Evolutionary conservation across 2,329 filamentous ascomycete genomes (phyloP).

Genomic region (Sporothrix brasiliensis): DNA sequence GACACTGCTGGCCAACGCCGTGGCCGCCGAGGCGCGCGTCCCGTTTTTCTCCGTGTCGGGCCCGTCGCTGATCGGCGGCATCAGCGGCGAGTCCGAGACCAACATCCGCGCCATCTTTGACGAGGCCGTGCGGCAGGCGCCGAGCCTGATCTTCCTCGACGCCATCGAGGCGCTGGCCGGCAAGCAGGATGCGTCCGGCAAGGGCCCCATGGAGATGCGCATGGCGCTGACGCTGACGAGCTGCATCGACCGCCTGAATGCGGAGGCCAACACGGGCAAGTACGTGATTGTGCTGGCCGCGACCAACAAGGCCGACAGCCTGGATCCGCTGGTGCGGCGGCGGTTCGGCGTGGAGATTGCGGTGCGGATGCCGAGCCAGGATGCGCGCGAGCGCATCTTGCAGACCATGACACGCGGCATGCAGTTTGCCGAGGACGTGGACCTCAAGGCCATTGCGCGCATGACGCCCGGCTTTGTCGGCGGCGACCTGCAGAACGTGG

Average conservation of each 20-base stretch:
- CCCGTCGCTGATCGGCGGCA: slow-evolving; percentile 78
- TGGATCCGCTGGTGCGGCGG: slow-evolving; percentile 77
- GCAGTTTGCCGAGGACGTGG: slow-evolving; percentile 67
- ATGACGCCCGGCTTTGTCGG: slow-evolving; percentile 91
- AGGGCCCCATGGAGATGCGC: slow-evolving; percentile 79
- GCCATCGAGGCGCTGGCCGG: slow-evolving; percentile 90
- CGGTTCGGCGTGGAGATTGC: slow-evolving; percentile 81
- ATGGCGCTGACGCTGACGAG: slow-evolving; percentile 81
- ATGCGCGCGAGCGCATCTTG: slow-evolving; percentile 76
- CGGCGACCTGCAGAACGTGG: slow-evolving; percentile 75
- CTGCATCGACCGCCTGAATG: slow-evolving; percentile 82
- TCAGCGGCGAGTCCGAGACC: slow-evolving; percentile 88
- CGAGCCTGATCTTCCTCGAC: slow-evolving; percentile 88
- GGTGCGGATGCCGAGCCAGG: slow-evolving; percentile 81
- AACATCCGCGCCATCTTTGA: slow-evolving; percentile 84
- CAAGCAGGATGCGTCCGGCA: slow-evolving; percentile 70
- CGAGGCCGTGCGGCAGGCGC: slow-evolving; percentile 80
- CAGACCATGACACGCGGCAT: slow-evolving; percentile 69
- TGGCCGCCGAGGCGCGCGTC: slow-evolving; percentile 73
- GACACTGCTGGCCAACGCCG: slow-evolving; percentile 79
- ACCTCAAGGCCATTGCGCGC: slow-evolving; percentile 75
- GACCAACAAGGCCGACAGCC: slow-evolving; percentile 82
- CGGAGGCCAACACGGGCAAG: slow-evolving; percentile 54
- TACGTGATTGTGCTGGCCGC: slow-evolving; percentile 86
- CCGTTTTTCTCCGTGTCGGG: slow-evolving; percentile 82